Conservation (phyloP, 2,329 filamentous ascomycete species). For the Thielaviopsis euricoi region DNA sequence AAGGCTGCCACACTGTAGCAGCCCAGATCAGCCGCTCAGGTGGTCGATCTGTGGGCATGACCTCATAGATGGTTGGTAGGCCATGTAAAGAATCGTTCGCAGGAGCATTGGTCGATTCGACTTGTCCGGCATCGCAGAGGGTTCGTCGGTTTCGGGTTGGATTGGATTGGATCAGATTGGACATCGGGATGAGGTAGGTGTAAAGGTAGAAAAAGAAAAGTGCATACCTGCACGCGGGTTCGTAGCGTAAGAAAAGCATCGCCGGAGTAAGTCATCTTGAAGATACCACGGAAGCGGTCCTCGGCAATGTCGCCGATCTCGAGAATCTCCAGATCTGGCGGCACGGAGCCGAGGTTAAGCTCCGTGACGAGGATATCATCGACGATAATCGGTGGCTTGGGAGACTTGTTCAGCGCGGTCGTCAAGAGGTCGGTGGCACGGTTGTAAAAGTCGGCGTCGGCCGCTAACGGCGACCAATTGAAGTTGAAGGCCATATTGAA, state of each 20-base stretch:
- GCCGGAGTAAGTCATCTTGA: constrained; percentile 97
- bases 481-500: constrained; percentile 97
- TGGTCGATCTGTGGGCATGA: neutral
- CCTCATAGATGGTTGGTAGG: neutral
- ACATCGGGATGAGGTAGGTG: neutral
- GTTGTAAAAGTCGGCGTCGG: constrained; percentile 79
- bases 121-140: neutral
- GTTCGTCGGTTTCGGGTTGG: neutral
- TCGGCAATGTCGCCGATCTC: constrained; percentile 96
- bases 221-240: constrained; percentile 73
- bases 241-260: constrained; percentile 91
- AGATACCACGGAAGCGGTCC: constrained; percentile 92
- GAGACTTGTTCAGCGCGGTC: constrained; percentile 88
- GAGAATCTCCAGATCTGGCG: constrained; percentile 87
- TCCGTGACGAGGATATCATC: constrained; percentile 98
- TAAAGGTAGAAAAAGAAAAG: neutral
- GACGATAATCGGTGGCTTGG: constrained; percentile 96
- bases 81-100: neutral
- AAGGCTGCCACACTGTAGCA: neutral
- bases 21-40: neutral
- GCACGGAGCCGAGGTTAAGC: constrained; percentile 86
- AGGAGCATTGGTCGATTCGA: neutral
- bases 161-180: neutral
- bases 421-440: constrained; percentile 89
- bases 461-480: constrained; percentile 99